Conservation (phyloP, 768 basidiomycete species). For the Tylopilus sp. region DNA sequence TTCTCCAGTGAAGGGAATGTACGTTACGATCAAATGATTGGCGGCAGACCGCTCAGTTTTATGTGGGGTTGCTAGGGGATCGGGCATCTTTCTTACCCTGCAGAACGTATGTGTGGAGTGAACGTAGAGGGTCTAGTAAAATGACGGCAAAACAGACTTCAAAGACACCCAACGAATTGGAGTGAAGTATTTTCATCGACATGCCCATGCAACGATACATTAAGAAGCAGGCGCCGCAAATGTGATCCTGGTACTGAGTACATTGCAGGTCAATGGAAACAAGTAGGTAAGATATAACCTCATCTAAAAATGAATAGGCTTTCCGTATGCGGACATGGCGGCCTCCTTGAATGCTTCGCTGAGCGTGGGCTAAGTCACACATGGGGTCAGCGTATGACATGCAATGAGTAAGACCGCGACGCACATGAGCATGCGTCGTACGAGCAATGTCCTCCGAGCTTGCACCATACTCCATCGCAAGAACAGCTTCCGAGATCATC, state of each 20-base stretch:
- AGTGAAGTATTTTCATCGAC: neutral
- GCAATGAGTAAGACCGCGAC: constrained; percentile 27
- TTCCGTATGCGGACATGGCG: constrained; percentile 79
- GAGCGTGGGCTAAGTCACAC: constrained; percentile 61
- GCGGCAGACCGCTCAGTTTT: too few species aligned
- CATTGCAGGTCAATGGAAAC: constrained; percentile 13
- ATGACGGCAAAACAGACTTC: too few species aligned
- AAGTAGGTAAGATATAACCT: constrained; percentile 10
- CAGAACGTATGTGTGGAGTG: too few species aligned
- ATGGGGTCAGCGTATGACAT: constrained; percentile 10
- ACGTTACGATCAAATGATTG: too few species aligned
- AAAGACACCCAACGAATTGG: neutral
- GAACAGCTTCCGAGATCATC: constrained; percentile 86
- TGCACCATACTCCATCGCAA: constrained; percentile 96
- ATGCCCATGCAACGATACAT: neutral
- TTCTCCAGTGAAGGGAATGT: too few species aligned
- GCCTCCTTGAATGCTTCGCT: constrained; percentile 97
- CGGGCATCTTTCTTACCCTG: too few species aligned
- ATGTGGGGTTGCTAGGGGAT: too few species aligned
- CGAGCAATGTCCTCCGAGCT: constrained; percentile 90
- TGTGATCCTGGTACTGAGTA: constrained; percentile 21
- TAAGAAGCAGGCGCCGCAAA: constrained; percentile 1
- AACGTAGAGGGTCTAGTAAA: too few species aligned
- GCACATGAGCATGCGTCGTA: constrained; percentile 89
- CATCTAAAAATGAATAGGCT: constrained; percentile 79